Conservation (phyloP, 495 filamentous ascomycete genomes). For the Annulohypoxylon bovei region DNA sequence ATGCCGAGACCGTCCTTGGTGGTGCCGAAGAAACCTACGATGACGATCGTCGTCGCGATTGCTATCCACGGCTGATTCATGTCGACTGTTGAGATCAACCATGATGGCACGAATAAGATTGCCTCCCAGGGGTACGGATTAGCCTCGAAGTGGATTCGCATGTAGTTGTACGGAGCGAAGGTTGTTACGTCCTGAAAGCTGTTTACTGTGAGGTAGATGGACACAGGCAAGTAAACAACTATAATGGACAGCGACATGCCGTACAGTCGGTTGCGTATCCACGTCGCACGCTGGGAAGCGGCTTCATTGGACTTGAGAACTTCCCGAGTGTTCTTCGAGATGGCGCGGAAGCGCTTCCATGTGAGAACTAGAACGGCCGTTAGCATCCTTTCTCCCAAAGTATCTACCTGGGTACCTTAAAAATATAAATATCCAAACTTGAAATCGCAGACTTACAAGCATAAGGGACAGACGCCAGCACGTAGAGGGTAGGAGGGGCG, state of each 20-base stretch:
- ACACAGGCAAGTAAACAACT: constrained; percentile 70
- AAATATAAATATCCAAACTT: background rate
- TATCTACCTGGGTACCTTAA: background rate
- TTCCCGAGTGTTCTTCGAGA: constrained; percentile 68
- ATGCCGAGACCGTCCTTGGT: constrained; percentile 78
- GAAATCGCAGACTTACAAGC: constrained; percentile 68
- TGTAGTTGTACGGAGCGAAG: constrained; percentile 60
- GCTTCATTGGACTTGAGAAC: constrained; percentile 63
- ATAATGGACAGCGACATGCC: constrained; percentile 75
- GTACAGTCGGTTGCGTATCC: constrained; percentile 80
- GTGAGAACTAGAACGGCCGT: constrained; percentile 64
- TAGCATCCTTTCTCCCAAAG: no score
- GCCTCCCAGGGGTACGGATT: constrained; percentile 61
- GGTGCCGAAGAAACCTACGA: constrained; percentile 84
- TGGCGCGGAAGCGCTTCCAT: constrained; percentile 71
- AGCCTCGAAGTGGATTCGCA: constrained; percentile 46
- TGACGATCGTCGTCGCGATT: constrained; percentile 65
- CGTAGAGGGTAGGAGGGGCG: constrained; percentile 74
- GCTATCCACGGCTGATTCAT: constrained; percentile 75
- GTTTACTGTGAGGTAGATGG: constrained; percentile 66
- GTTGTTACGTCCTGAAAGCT: constrained; percentile 62
- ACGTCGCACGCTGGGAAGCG: constrained; percentile 58
- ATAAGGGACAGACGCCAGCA: constrained; percentile 70
- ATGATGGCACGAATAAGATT: constrained; percentile 70
- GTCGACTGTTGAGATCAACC: constrained; percentile 53